These are phyloP conservation scores for Yamagishiella unicocca DNA, from an alignment of 139 green algal genomes.

Conservation along the genomic window DNA sequence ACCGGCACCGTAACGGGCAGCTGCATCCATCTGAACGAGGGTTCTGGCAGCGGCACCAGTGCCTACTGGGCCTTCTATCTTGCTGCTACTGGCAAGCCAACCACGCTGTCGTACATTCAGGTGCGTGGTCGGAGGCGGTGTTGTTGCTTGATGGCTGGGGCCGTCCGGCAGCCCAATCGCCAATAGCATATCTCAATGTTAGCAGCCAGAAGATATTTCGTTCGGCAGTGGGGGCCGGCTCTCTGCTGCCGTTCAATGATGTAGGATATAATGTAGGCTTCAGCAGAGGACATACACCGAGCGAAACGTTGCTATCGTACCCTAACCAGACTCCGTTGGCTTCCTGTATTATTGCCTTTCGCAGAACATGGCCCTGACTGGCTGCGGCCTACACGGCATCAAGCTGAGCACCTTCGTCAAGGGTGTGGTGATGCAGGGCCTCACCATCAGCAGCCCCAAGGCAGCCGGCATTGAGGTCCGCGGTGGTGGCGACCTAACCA, in stretches of 20 bases:
- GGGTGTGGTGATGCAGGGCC: conserved; percentile 16
- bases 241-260: too few relatives aligned
- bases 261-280: too few relatives aligned
- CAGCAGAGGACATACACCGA: too few relatives aligned
- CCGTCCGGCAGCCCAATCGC: too few relatives aligned
- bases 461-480: conserved; percentile 37
- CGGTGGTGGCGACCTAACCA: conserved; percentile 22
- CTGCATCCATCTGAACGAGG: conserved; percentile 50
- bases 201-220: too few relatives aligned
- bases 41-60: conserved; percentile 3
- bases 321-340: too few relatives aligned
- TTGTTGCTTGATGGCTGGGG: too few relatives aligned
- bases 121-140: too few relatives aligned
- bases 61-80: conserved; percentile 47
- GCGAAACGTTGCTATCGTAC: too few relatives aligned
- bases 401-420: conserved; percentile 46
- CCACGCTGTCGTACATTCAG: background rate
- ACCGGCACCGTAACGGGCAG: background rate
- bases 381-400: conserved; percentile 43
- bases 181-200: too few relatives aligned
- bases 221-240: too few relatives aligned
- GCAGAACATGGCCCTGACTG: conserved; percentile 23
- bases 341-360: too few relatives aligned
- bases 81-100: background rate
- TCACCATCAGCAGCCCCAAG: background rate